Evolutionary conservation across 257 asterid species (phyloP), one percentile per base, ranked within the genome.

Genomic region (Nicotiana knightiana): DNA sequence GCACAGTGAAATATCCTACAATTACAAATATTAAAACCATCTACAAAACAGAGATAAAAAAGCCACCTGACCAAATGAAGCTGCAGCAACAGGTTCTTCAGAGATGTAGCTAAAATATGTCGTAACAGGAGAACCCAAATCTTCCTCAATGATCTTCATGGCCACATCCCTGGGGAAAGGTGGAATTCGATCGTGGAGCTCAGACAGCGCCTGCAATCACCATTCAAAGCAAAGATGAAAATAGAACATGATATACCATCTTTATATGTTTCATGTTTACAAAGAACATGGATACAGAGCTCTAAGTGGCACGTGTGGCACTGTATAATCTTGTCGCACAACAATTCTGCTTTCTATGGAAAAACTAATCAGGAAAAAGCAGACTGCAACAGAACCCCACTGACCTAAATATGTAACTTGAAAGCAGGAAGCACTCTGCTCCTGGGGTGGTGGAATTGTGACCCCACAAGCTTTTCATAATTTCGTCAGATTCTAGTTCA

Each of bases 21-120:
- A 86, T 35, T 35, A 54, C 58, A 39, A 78, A 66, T 11, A 54
- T 79, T 17, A n/a, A 58, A n/a, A 43, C 24, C 79, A 84, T 67
- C 61, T 30, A 32, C 33, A 53, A 51, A 66, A 81, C 83, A 62
- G 62, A 67, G 21, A 70, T 30, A 37, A 65, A 17, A 62, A 17
- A 67, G 35, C 75, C 82, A 95, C 99, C 99, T 96, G 99, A 83
- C 99, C 99, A 87, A 96, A 96, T 86, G 99, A 96, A 90, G 99
- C 99, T 85, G 98, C 98, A 87, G 98, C 99, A n/a, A 94, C 95
- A 67, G 99, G 97, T 82, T 93, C 92, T 86, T 88, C 97, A 79
- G 99, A 94, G 84, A 96, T 55, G 86, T 84, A 86, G 90, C 97
- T 92, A 86, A 94, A 96, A 87, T 84, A 76, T 73, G 85, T 82